Evolutionary conservation across 2,329 filamentous ascomycete genomes (phyloP).

Genomic region (Trichoderma asperellum): DNA sequence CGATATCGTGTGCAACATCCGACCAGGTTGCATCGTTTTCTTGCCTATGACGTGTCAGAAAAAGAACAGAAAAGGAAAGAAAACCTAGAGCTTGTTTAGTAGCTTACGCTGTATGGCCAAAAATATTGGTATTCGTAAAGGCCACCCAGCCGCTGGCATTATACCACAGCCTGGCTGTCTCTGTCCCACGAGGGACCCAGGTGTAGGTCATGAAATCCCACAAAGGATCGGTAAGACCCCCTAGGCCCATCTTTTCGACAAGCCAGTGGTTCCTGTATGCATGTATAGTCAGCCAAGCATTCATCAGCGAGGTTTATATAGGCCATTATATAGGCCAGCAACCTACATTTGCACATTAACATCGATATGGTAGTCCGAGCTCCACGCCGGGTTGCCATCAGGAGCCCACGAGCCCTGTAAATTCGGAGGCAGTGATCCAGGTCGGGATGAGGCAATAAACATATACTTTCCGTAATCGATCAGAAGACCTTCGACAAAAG

Average conservation of each 20-base stretch:
- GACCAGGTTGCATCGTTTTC: conserved; percentile 22
- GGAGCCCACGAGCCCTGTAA: conserved; percentile 62
- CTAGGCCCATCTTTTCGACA: conserved; percentile 56
- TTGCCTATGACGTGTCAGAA: conserved; percentile 16
- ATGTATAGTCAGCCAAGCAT: not conserved
- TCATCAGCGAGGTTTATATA: not conserved
- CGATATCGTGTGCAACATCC: conserved; percentile 20
- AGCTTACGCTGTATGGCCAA: conserved; percentile 53
- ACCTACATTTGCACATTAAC: conserved; percentile 60
- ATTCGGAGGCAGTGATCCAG: conserved; percentile 57
- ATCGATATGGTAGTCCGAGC: conserved; percentile 61
- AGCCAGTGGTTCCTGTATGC: conserved; percentile 57
- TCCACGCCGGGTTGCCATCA: conserved; percentile 47
- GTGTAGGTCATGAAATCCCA: conserved; percentile 59
- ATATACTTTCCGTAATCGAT: conserved; percentile 60
- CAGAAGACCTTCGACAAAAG: conserved; percentile 56
- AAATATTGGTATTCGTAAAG: conserved; percentile 63
- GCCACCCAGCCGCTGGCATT: conserved; percentile 59
- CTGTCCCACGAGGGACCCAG: conserved; percentile 56
- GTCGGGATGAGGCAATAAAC: conserved; percentile 58
- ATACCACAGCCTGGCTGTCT: conserved; percentile 60
- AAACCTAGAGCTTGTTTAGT: too few species aligned
- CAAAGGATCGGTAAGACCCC: conserved; percentile 49
- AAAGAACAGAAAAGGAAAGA: too few species aligned
- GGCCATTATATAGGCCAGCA: too few species aligned